phyloP scores from a whole-genome alignment of 805 yeast genomes.

The Ogataea sp. region DNA sequence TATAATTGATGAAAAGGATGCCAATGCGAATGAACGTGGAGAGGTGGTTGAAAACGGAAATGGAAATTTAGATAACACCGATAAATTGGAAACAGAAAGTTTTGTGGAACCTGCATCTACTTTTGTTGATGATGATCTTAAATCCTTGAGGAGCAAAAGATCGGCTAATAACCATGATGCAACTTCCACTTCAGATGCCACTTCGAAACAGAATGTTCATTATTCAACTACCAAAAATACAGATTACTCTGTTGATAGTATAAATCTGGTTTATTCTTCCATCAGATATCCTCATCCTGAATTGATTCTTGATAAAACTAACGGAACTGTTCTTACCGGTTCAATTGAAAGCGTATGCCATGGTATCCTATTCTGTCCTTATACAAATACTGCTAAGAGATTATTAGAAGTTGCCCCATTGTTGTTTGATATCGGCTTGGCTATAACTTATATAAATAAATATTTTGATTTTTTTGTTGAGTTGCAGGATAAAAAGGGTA shows the following conservation, averaged over 20 bases:
- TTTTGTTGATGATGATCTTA: neutral
- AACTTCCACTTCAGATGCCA: neutral
- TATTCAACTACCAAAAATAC: neutral
- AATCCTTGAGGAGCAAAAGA: neutral
- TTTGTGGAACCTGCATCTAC: neutral
- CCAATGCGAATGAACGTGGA: too few relatives aligned
- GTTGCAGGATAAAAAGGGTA: slow-evolving; percentile 1
- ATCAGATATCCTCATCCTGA: slow-evolving; percentile 56
- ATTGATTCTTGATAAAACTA: slow-evolving; percentile 38
- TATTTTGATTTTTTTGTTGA: slow-evolving; percentile 19
- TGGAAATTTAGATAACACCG: neutral
- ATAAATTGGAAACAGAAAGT: neutral
- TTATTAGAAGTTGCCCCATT: slow-evolving; percentile 48
- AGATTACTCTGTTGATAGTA: neutral
- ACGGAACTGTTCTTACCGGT: slow-evolving; percentile 40
- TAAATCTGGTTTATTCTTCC: slow-evolving; percentile 24
- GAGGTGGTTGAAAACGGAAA: too few relatives aligned
- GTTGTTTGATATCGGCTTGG: slow-evolving; percentile 37
- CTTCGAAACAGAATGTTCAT: neutral
- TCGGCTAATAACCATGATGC: neutral
- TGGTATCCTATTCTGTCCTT: slow-evolving; percentile 50
- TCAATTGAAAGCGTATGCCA: slow-evolving; percentile 72
- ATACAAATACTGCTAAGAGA: slow-evolving; percentile 27
- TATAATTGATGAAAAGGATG: too few relatives aligned
- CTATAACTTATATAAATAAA: slow-evolving; percentile 33